Conservation (phyloP, 768 basidiomycete genomes). For the Mrakia gelida region DNA sequence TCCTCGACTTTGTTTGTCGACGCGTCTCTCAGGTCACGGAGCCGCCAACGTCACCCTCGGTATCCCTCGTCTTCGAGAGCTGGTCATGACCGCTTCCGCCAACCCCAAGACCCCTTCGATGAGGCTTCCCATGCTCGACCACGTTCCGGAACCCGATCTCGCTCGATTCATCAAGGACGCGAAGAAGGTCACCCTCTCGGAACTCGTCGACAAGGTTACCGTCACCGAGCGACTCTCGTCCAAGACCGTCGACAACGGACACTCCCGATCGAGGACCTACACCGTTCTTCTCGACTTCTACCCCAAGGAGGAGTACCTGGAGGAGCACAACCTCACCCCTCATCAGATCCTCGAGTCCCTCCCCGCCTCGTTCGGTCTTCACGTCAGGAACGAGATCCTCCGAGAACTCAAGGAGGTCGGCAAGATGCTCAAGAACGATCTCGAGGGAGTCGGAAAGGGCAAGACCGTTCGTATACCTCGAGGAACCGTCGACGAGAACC, state of each 20-base stretch:
- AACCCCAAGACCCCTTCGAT: slow-evolving; percentile 97
- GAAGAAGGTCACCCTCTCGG: slow-evolving; percentile 76
- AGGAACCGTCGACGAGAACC: slow-evolving; percentile 52
- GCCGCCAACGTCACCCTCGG: slow-evolving; percentile 98
- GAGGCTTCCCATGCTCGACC: slow-evolving; percentile 67
- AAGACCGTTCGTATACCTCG: slow-evolving; percentile 47
- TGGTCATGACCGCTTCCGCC: slow-evolving; percentile 96
- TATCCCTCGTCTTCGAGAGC: slow-evolving; percentile 96
- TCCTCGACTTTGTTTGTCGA: neutral
- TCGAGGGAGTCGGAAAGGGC: slow-evolving; percentile 65
- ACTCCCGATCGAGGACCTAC: slow-evolving; percentile 71
- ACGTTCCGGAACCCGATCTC: slow-evolving; percentile 55
- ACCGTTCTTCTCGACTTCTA: slow-evolving; percentile 78
- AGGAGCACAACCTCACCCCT: slow-evolving; percentile 73
- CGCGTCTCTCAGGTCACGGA: slow-evolving; percentile 67
- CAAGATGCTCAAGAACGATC: slow-evolving; percentile 68
- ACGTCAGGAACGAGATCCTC: slow-evolving; percentile 78
- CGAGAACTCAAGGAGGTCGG: slow-evolving; percentile 78
- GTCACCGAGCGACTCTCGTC: slow-evolving; percentile 73
- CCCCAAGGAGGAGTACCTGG: slow-evolving; percentile 72
- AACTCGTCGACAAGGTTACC: slow-evolving; percentile 73
- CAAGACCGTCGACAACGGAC: slow-evolving; percentile 50
- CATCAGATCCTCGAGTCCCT: slow-evolving; percentile 70
- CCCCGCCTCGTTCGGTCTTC: slow-evolving; percentile 67
- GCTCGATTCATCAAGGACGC: slow-evolving; percentile 81